These are phyloP conservation scores for Colletotrichum chlorophyti DNA, from an alignment of 2,329 filamentous ascomycete genomes.

Conservation along the genomic window DNA sequence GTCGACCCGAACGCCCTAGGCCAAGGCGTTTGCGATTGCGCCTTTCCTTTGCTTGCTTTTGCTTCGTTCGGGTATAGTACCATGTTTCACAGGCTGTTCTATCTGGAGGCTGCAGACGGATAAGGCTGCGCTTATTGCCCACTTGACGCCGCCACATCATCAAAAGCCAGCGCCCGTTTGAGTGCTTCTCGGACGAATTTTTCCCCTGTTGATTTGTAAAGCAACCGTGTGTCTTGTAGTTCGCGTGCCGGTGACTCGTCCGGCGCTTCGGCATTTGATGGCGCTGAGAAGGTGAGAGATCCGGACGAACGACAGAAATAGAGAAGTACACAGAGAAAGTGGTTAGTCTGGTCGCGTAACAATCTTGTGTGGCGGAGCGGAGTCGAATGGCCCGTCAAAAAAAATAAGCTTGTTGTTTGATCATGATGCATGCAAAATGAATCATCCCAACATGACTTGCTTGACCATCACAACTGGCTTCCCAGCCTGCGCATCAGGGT, in stretches of 20 bases:
- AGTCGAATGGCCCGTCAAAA: background rate
- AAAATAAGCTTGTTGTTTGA: slow-evolving; percentile 2
- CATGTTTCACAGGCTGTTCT: slow-evolving; percentile 12
- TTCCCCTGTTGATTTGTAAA: slow-evolving; percentile 25
- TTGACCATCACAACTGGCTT: slow-evolving; percentile 9
- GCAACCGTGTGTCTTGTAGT: background rate
- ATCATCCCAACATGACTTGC: too few species aligned
- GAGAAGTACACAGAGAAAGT: background rate
- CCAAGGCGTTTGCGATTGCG: background rate
- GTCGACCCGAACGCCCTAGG: slow-evolving; percentile 7
- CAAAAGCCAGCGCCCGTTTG: slow-evolving; percentile 6
- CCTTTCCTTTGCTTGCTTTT: background rate
- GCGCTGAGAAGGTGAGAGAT: background rate
- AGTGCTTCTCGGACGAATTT: slow-evolving; percentile 14
- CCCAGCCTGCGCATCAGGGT: background rate
- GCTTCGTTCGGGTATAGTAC: slow-evolving; percentile 9
- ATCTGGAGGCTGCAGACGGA: slow-evolving; percentile 18
- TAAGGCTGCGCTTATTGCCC: slow-evolving; percentile 26
- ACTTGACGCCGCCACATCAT: slow-evolving; percentile 23
- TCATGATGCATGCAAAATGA: background rate
- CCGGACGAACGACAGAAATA: background rate
- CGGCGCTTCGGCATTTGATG: background rate
- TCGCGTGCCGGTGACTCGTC: slow-evolving; percentile 12
- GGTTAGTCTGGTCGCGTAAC: background rate
- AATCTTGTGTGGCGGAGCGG: background rate